Base-by-base conservation (phyloP, 345 rosid species). In the Microcos paniculata region DNA sequence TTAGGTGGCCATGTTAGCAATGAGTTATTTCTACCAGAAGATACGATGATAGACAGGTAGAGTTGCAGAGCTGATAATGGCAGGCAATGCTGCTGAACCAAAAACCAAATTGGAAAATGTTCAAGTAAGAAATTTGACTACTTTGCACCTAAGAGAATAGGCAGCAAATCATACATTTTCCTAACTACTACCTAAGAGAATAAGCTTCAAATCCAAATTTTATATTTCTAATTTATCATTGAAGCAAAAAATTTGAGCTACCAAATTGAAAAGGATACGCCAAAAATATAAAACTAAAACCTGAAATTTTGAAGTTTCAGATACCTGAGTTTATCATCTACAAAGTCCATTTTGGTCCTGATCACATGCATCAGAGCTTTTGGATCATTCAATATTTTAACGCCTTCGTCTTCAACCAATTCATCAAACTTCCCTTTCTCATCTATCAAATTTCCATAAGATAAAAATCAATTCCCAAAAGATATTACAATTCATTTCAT, bases 301-400 rank as follows among this genome's bases (percentile, higher is more conserved):
- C 31, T 26, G 28, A 21, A 31, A n/a, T n/a, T n/a, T n/a, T n/a
- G n/a, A 13, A 35, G 40, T 35, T 35, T 3, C 4, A 11, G 18
- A 33, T 85, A 90, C 95, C 91, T 85, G 80, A 90, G 92, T 59
- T 88, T 87, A 77, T 90, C 91, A 66, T 90, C 92, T 3, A 86
- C 84, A 81, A 87, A 90, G 76, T 88, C 94, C 92, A 88, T 90
- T 84, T 83, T 82, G 51, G 92, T 90, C 63, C 92, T 92, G 46
- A 90, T 81, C 8, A 87, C 92, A 72, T 87, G 92, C 94, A 88
- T 88, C 42, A 90, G 74, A 48, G 92, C 92, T 81, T 88, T 88
- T 30, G 94, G 90, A 73, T 88, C 94, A 40, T 88, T 86, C 75
- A 88, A 63, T 72, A 90, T 80, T 87, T 87, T 90, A 53, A 88